These are phyloP conservation scores for Cordyceps javanica DNA, from an alignment of 2,329 filamentous ascomycete genomes.

Conservation along the genomic window DNA sequence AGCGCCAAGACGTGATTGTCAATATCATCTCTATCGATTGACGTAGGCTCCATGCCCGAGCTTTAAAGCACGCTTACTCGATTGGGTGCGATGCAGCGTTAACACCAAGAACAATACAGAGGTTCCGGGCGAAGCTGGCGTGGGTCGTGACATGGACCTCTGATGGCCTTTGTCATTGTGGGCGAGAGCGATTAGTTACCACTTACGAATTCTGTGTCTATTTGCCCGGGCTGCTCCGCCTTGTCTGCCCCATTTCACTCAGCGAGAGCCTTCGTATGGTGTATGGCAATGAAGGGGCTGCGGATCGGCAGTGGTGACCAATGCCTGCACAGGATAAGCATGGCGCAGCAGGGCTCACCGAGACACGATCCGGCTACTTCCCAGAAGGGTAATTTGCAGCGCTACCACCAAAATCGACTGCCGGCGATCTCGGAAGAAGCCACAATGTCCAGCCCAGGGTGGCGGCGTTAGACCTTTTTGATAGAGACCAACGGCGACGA, in stretches of 20 bases:
- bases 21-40: no score
- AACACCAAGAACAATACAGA: neutral
- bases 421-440: neutral
- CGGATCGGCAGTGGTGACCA: neutral
- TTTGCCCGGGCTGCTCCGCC: constrained; percentile 1
- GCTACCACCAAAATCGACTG: neutral
- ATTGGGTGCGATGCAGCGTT: neutral
- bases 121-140: neutral
- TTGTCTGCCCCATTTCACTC: no score
- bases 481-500: neutral
- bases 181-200: neutral
- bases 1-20: neutral
- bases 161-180: neutral
- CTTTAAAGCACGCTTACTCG: neutral
- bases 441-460: neutral
- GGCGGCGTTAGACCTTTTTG: neutral
- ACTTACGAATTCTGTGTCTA: no score
- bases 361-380: neutral
- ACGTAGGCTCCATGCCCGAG: neutral
- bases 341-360: neutral
- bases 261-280: no score
- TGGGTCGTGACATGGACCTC: neutral
- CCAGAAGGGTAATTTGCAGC: neutral
- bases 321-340: neutral
- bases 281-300: neutral